Evolutionary conservation across 1,139 yeast species (phyloP).

Genomic region (Insectozyma bohioensis): DNA sequence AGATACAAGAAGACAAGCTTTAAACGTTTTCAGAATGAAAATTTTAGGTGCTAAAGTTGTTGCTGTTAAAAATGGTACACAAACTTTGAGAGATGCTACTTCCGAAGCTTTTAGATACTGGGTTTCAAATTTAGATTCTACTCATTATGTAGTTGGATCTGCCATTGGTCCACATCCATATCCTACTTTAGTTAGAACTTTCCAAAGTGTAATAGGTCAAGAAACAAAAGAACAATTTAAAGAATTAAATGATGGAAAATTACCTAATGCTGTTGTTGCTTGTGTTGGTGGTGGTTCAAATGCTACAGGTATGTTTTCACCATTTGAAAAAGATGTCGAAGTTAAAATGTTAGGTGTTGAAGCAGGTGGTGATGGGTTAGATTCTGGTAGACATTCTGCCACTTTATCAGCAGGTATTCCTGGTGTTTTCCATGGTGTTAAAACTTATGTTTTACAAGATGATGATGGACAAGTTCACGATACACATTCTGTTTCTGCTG

Average conservation of each 20-base stretch:
- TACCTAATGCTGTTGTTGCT: slow-evolving; percentile 94
- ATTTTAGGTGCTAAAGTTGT: slow-evolving; percentile 94
- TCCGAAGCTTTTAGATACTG: slow-evolving; percentile 95
- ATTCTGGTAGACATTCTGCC: slow-evolving; percentile 86
- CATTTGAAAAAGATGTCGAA: slow-evolving; percentile 76
- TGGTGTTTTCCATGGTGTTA: slow-evolving; percentile 98
- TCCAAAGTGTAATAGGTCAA: slow-evolving; percentile 95
- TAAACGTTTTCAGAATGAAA: slow-evolving; percentile 96
- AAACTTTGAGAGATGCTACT: slow-evolving; percentile 95
- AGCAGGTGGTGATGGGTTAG: slow-evolving; percentile 98
- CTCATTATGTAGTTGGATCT: slow-evolving; percentile 95
- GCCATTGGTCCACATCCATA: slow-evolving; percentile 99
- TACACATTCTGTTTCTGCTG: slow-evolving; percentile 97
- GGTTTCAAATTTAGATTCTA: slow-evolving; percentile 83
- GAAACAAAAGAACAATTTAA: slow-evolving; percentile 92
- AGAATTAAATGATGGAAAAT: slow-evolving; percentile 69
- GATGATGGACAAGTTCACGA: slow-evolving; percentile 95
- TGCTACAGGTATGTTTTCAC: slow-evolving; percentile 93
- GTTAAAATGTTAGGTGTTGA: slow-evolving; percentile 92
- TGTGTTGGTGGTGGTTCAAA: slow-evolving; percentile 99
- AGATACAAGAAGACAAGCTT: slow-evolving; percentile 97
- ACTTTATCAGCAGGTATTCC: slow-evolving; percentile 90
- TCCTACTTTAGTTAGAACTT: slow-evolving; percentile 95
- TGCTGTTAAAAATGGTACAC: slow-evolving; percentile 91
- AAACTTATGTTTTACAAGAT: slow-evolving; percentile 88